A percentile compares a stretch with the other conserved stretches of the same genome.
Conservation (phyloP, 2,329 filamentous ascomycete species). For the Botrytis galanthina region DNA sequence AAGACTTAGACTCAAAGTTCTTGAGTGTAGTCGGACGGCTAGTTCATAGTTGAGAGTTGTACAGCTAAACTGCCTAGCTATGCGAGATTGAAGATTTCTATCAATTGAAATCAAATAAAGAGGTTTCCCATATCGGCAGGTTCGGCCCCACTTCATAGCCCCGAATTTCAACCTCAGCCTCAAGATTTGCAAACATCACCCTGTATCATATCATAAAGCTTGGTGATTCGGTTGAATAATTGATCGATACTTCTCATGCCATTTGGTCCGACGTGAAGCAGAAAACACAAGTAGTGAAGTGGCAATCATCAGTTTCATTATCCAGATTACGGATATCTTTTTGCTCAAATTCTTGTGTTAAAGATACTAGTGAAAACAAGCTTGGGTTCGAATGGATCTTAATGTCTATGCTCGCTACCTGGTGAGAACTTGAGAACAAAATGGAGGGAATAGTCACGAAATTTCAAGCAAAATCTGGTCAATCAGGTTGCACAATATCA, state of each 20-base stretch:
- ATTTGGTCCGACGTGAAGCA: neutral
- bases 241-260: neutral
- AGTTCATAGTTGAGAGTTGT: neutral
- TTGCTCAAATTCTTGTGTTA: conserved; percentile 39
- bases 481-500: conserved; percentile 38
- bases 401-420: conserved; percentile 38
- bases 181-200: neutral
- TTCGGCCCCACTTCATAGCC: neutral
- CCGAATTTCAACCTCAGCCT: neutral
- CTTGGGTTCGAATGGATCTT: conserved; percentile 45
- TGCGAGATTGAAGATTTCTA: neutral
- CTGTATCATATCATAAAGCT: neutral
- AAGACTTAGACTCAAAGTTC: neutral
- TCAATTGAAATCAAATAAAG: neutral
- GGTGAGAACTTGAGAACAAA: conserved; percentile 27
- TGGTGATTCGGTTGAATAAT: neutral
- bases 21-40: neutral
- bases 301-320: conserved; percentile 41
- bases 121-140: neutral
- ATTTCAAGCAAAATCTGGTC: conserved; percentile 39
- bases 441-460: conserved; percentile 39
- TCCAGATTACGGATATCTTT: conserved; percentile 37
- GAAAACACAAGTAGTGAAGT: conserved; percentile 44
- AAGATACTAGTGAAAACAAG: conserved; percentile 39
- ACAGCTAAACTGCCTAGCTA: neutral